Base-by-base conservation (phyloP, 164 flowering plant genomes). In the Kingdonia uniflora region DNA sequence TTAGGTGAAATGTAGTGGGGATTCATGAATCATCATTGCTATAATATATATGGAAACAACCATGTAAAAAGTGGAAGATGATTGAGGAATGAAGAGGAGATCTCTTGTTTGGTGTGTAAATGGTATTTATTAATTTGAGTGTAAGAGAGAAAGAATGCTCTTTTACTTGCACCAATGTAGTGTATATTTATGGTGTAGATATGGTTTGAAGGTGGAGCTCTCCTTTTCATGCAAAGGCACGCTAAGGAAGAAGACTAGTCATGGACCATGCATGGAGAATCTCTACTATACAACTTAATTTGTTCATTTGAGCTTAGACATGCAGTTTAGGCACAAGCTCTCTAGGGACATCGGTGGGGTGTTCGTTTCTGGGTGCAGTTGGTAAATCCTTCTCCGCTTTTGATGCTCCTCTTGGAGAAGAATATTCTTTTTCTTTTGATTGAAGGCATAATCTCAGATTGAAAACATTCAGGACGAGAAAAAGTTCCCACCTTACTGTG, bases 21-120 rank as follows among this genome's bases (percentile, higher is more conserved):
- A 48, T 43, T 66, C 23, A 37, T 57, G 49, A 24, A n/a, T 19
- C 44, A 54, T 57, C 51, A 48, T 39, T 41, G 20, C 8, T 21
- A 52, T 45, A 59, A 51, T 37, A 33, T 51, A 51, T 58, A 26
- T 44, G 60, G 53, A 52, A 71, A 56, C 51, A 49, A 67, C 59
- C 4, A 29, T 8, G 35, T 29, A 29, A 71, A 70, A 70, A 76
- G 76, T 58, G 35, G 71, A 72, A 74, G 78, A 84, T 84, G 86
- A 84, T 79, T 84, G 84, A 76, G 74, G 76, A 76, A 76, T 79
- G 76, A 81, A 76, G 70, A 76, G 71, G 55, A 75, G 68, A 79
- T 82, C 78, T 75, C 81, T 81, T 74, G 82, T 73, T 67, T 70
- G 43, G 59, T 67, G 84, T 73, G 86, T 66, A 62, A 57, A 19